Base-by-base conservation (phyloP, 1,284 basidiomycete genomes). In the Pterula multifida region DNA sequence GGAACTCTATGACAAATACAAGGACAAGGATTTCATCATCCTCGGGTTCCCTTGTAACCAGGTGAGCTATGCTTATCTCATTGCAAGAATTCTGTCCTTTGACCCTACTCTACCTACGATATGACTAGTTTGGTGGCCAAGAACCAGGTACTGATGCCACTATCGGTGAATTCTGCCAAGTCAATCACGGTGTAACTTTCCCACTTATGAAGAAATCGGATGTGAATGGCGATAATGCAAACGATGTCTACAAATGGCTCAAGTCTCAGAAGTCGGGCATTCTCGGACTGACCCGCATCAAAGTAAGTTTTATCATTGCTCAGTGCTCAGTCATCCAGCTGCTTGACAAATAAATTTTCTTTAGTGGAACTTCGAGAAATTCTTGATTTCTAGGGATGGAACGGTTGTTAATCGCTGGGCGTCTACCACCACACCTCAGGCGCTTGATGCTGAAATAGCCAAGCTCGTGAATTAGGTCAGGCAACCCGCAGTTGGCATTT, bases 31-130 rank as follows among this genome's bases (percentile, higher is more conserved):
- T 15, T 74, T 95, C 50, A 71, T 82, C 53, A 78, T 94, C 57
- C 72, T 95, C 52, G 91, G 92, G 1, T 94, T 94, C 73, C 91
- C 91, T 26, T 93, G 83, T 70, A 94, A 95, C 64, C 91, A 93
- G 71, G 89, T 89, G 53, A 54, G 71, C 57, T 12, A 48, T 45
- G 39, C 19, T 44, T 49, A 9, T 12, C 19, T 13, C 26, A 28
- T 19, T 28, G 28, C 22, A 23, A 19, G 39, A 26, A 9, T n/a
- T 3, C 4, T 24, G 17, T 47, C 32, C 19, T 32, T 22, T 25
- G 26, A 42, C 15, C n/a, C 36, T 47, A 47, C 15, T 23, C 49
- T 17, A 26, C 36, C 26, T 45, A 42, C 36, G 25, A 9, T 19
- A 52, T n/a, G 6, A 9, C 9, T 53, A 86, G 82, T 87, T 87